phyloP scores from a whole-genome alignment of 176 grass and related monocot species.

The Lolium rigidum region DNA sequence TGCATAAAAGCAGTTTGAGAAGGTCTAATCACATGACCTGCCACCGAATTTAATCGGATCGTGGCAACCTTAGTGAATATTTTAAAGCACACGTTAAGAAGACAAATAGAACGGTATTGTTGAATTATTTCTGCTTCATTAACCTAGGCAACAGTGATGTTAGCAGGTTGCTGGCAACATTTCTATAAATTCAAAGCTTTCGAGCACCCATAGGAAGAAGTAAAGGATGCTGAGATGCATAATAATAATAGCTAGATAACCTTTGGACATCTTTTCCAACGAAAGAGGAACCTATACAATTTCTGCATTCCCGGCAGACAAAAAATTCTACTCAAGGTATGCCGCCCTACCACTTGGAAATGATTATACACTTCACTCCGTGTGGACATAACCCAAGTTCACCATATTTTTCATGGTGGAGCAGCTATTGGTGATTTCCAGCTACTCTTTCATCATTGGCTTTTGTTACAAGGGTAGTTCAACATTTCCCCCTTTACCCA shows the following conservation, averaged over 20 bases:
- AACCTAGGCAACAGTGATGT: not conserved
- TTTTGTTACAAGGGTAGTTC: not conserved
- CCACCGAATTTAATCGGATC: no score
- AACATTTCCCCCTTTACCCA: not conserved
- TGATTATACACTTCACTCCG: constrained; percentile 20
- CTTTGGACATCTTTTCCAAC: not conserved
- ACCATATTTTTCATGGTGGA: constrained; percentile 11
- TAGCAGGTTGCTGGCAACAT: no score
- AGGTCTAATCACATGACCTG: no score
- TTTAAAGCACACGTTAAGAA: no score
- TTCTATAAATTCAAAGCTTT: no score
- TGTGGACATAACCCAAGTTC: not conserved
- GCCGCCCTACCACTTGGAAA: constrained; percentile 5
- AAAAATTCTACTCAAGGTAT: constrained; percentile 22
- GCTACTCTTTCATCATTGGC: not conserved
- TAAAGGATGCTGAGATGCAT: no score
- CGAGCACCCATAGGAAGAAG: no score
- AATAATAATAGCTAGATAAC: not conserved
- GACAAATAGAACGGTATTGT: no score
- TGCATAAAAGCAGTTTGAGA: no score
- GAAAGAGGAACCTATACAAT: not conserved
- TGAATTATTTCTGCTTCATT: no score
- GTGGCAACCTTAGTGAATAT: no score
- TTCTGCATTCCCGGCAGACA: constrained; percentile 1
- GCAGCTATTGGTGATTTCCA: constrained; percentile 9